Base-by-base conservation (phyloP, 768 basidiomycete species). In the Steccherinum ochraceum region DNA sequence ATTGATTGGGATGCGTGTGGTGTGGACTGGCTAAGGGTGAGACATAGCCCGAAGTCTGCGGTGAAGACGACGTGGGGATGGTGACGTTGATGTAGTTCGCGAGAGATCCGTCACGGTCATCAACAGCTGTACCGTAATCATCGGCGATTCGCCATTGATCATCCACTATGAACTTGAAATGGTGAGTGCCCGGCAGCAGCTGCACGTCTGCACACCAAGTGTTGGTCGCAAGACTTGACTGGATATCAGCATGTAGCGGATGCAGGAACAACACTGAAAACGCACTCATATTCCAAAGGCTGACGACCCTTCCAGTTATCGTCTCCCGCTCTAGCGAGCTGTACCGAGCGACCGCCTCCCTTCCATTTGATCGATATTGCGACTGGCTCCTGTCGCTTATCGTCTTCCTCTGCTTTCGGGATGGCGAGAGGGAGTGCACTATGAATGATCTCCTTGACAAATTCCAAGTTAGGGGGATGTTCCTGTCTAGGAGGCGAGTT, bases 91-190 rank as follows among this genome's bases (percentile, higher is more conserved):
- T 84, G 64, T 95, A 97, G 70, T 98, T 98, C 48, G 95, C 91
- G 42, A 98, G 75, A 23, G 86, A 87, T 25, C 95, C 95, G 60
- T 93, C 89, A 21, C 58, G 55, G 64, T 97, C 93, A 63, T 93
- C 92, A 44, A 94, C 92, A 1, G 92, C 92, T 21, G 87, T 84
- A 4, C 89, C 87, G n/a, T 84, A 76, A 56, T 89, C 82, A 56
- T 85, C 78, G 2, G 86, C 80, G 5, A 87, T 80, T 54, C 86
- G 80, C 83, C 86, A 92, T 43, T 83, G 79, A 44, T 87, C 89
- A 65, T 98, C 95, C 53, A 98, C 89, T 56, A 97, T 80, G 74
- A 96, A 98, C 52, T 93, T 90, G 64, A 97, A 77, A 56, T 93
- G 89, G 63, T 97, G 93, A 0, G 93, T 93, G 13, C 95, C 95